phyloP scores from a whole-genome alignment of 1,284 basidiomycete species.

The Cronartium quercuum region DNA sequence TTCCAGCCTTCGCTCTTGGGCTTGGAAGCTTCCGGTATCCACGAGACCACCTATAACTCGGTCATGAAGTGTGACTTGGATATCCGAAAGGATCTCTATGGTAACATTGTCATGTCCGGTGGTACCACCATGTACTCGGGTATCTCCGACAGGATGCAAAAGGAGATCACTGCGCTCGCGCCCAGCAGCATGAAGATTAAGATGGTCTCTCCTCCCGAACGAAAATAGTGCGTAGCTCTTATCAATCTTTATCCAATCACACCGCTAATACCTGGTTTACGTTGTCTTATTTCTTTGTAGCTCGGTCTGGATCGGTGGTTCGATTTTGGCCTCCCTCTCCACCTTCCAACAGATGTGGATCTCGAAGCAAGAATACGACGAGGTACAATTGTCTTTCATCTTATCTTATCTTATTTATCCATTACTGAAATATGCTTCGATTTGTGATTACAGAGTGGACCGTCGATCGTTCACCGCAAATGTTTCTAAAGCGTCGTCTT shows the following conservation, averaged over 20 bases:
- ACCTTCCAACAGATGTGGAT: slow-evolving; percentile 76
- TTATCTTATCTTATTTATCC: background rate
- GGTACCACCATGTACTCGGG: slow-evolving; percentile 98
- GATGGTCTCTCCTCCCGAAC: slow-evolving; percentile 84
- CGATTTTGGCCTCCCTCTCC: slow-evolving; percentile 86
- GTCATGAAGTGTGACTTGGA: slow-evolving; percentile 65
- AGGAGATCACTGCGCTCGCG: slow-evolving; percentile 82
- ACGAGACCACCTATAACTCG: slow-evolving; percentile 90
- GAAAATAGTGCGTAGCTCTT: slow-evolving; percentile 55
- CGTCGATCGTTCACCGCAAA: slow-evolving; percentile 38
- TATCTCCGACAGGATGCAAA: slow-evolving; percentile 95
- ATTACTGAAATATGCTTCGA: background rate
- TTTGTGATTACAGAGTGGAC: slow-evolving; percentile 14
- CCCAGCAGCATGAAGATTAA: slow-evolving; percentile 79
- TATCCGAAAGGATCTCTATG: slow-evolving; percentile 73
- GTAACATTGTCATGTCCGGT: slow-evolving; percentile 88
- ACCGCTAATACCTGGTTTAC: background rate
- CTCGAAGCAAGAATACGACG: slow-evolving; percentile 39
- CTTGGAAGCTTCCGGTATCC: slow-evolving; percentile 86
- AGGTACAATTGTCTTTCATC: slow-evolving; percentile 5
- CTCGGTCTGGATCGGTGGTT: slow-evolving; percentile 98
- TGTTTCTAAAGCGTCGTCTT: slow-evolving; percentile 24
- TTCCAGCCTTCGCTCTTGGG: slow-evolving; percentile 95
- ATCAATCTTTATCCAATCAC: background rate
- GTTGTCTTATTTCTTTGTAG: background rate